phyloP scores from a whole-genome alignment of 371 early-diverging fungal species.

The Circinella minor region DNA sequence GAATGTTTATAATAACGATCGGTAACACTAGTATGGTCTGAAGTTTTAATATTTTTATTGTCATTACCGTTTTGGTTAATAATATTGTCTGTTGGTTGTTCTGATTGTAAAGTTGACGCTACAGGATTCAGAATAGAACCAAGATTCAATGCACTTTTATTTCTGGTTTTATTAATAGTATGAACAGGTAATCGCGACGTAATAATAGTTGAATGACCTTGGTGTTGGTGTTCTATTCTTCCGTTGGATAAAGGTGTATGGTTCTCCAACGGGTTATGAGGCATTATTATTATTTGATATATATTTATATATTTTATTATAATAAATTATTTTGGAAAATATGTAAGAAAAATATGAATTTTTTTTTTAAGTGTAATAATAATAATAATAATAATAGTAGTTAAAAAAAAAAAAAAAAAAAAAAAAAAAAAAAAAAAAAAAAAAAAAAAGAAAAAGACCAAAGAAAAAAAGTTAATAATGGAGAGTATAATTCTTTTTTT shows the following conservation, averaged over 20 bases:
- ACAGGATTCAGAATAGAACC: conserved; percentile 16
- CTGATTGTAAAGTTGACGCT: background rate
- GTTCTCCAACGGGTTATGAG: conserved; percentile 1
- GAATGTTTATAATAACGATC: conserved; percentile 1
- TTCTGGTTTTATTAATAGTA: background rate
- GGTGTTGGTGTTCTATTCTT: background rate
- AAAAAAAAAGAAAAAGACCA: background rate
- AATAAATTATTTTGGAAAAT: background rate
- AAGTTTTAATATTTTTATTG: too few relatives aligned
- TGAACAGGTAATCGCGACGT: background rate
- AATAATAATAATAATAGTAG: too few relatives aligned
- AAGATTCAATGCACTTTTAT: conserved; percentile 8
- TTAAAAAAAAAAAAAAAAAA: background rate
- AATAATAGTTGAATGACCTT: background rate
- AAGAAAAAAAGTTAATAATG: background rate
- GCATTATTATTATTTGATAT: background rate
- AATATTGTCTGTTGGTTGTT: background rate
- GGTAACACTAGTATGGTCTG: background rate
- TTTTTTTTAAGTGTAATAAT: too few relatives aligned
- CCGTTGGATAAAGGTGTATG: background rate
- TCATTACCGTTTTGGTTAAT: too few relatives aligned
- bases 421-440: background rate
- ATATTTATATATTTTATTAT: too few relatives aligned
- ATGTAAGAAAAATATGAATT: background rate
- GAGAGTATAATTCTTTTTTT: too few relatives aligned